Conservation (phyloP, 169 alveolate species). For the Fabrea salina region DNA sequence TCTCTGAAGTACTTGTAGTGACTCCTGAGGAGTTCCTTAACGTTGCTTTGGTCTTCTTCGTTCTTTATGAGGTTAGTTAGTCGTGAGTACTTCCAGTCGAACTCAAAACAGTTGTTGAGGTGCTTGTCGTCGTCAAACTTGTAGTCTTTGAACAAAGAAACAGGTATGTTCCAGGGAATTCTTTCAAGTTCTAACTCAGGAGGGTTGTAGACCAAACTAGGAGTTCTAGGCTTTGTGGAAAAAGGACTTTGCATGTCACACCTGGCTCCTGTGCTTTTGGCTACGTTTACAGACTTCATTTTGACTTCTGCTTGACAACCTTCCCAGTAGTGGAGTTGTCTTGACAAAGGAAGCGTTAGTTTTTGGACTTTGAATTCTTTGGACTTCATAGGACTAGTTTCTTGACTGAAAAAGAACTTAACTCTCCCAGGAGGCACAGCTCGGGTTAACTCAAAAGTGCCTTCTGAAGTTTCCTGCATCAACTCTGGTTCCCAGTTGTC, state of each 20-base stretch:
- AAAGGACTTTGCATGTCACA: background rate
- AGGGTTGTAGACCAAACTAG: background rate
- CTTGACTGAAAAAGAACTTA: slow-evolving; percentile 45
- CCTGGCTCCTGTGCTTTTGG: background rate
- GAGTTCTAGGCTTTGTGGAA: background rate
- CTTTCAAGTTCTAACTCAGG: background rate
- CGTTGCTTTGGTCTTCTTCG: background rate
- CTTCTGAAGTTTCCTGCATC: background rate
- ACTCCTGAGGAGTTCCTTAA: background rate
- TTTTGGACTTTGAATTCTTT: background rate
- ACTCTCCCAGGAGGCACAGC: slow-evolving; percentile 74
- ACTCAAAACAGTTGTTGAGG: slow-evolving; percentile 25
- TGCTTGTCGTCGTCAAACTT: slow-evolving; percentile 7
- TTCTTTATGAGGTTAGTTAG: slow-evolving; percentile 11
- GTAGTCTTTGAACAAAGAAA: slow-evolving; percentile 22
- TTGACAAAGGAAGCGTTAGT: background rate
- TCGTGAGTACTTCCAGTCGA: slow-evolving; percentile 28
- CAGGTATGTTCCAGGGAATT: background rate
- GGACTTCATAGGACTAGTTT: background rate
- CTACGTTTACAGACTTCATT: background rate
- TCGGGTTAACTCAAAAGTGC: slow-evolving; percentile 46
- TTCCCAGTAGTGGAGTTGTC: background rate
- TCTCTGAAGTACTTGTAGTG: slow-evolving; percentile 10
- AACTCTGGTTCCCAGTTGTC: slow-evolving; percentile 30
- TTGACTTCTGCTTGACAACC: background rate